phyloP scores from a whole-genome alignment of 2,329 filamentous ascomycete species.

The Elsinoe batatas region DNA sequence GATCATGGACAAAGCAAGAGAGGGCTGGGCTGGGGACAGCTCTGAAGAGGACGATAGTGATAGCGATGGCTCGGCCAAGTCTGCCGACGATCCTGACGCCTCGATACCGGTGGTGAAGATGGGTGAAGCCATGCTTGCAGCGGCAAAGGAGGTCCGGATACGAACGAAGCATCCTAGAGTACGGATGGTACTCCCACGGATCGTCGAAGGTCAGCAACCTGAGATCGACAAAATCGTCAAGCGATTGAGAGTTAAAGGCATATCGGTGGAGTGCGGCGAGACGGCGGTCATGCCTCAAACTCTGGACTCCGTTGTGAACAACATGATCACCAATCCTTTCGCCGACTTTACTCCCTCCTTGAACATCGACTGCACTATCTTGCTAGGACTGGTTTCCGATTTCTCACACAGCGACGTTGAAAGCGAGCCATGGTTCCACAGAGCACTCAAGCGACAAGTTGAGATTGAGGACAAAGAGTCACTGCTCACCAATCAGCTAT shows the following conservation, averaged over 20 bases:
- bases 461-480: constrained; percentile 53
- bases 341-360: constrained; percentile 33
- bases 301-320: constrained; percentile 21
- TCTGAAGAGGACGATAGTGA: constrained; percentile 38
- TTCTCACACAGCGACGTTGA: constrained; percentile 50
- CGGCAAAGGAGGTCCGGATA: constrained; percentile 47
- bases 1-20: constrained; percentile 58
- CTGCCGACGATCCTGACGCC: constrained; percentile 43
- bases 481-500: constrained; percentile 51
- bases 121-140: constrained; percentile 48
- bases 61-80: constrained; percentile 29
- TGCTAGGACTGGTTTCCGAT: constrained; percentile 64
- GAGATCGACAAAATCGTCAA: constrained; percentile 49
- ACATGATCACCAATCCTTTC: constrained; percentile 32
- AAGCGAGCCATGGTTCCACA: constrained; percentile 46
- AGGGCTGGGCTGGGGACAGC: constrained; percentile 48
- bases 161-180: constrained; percentile 51
- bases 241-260: constrained; percentile 45
- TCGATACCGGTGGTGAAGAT: constrained; percentile 51
- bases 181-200: constrained; percentile 51
- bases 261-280: constrained; percentile 25
- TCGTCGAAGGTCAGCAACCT: constrained; percentile 39
- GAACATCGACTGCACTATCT: constrained; percentile 59
- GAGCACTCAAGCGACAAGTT: constrained; percentile 54
- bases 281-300: constrained; percentile 18